phyloP scores from a whole-genome alignment of 2,329 filamentous ascomycete species.

The Colletotrichum nymphaeae region DNA sequence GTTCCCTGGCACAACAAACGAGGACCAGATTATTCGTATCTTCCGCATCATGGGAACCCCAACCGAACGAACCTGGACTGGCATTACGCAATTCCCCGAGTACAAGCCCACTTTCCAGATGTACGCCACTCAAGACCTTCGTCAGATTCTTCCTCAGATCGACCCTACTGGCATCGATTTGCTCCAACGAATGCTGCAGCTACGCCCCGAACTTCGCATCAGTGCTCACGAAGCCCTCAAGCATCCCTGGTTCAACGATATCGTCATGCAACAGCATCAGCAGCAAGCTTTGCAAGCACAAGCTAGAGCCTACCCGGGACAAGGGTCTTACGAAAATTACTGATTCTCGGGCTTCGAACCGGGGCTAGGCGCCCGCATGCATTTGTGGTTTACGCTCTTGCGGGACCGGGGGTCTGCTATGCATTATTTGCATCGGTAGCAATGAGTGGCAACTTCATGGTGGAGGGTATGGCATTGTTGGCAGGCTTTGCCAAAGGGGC shows the following conservation, averaged over 20 bases:
- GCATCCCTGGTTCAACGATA: constrained; percentile 92
- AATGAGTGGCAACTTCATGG: background rate
- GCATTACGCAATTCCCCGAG: constrained; percentile 94
- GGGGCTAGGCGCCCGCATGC: constrained; percentile 33
- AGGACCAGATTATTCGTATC: constrained; percentile 96
- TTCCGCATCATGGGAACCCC: constrained; percentile 99
- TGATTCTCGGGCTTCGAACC: constrained; percentile 25
- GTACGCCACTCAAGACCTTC: constrained; percentile 91
- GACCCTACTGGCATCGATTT: constrained; percentile 89
- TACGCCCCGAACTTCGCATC: constrained; percentile 91
- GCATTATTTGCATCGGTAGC: background rate
- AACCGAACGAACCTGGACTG: constrained; percentile 94
- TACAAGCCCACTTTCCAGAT: constrained; percentile 97
- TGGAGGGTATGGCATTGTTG: background rate
- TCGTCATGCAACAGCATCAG: constrained; percentile 68
- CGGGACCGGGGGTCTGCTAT: background rate
- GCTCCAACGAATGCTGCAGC: constrained; percentile 89
- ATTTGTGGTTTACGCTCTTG: constrained; percentile 39
- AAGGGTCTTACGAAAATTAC: constrained; percentile 42
- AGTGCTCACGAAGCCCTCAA: constrained; percentile 87
- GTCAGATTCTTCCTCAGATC: constrained; percentile 88
- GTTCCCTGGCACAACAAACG: constrained; percentile 97
- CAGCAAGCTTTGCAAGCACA: constrained; percentile 58
- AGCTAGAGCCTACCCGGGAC: constrained; percentile 52
- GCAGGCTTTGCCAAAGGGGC: background rate